phyloP scores from a whole-genome alignment of 305 asterid species.

The Plantago coronopus region DNA sequence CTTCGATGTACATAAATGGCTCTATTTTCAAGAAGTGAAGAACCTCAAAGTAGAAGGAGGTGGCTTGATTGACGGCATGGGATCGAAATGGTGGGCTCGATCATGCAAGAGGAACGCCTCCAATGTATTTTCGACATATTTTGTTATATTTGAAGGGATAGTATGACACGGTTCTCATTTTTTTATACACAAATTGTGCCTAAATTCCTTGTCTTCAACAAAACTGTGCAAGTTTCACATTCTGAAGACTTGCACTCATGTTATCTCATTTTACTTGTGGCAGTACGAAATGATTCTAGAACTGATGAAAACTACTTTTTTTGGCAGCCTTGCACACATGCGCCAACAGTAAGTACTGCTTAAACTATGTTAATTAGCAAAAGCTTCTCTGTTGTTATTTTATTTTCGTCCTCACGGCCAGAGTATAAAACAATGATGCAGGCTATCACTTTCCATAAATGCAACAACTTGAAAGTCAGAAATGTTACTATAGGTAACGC shows the following conservation, averaged over 20 bases:
- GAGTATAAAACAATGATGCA: slow-evolving; percentile 30
- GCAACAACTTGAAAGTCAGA: slow-evolving; percentile 61
- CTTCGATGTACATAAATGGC: slow-evolving; percentile 63
- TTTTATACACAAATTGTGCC: no score
- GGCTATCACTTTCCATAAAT: slow-evolving; percentile 80
- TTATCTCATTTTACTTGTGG: background rate
- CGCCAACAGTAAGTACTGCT: slow-evolving; percentile 70
- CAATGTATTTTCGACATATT: slow-evolving; percentile 40
- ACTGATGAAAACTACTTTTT: slow-evolving; percentile 17
- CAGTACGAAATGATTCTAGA: slow-evolving; percentile 19
- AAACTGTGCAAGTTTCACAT: no score
- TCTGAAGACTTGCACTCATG: background rate
- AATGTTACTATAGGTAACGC: slow-evolving; percentile 41
- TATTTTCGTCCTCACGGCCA: background rate
- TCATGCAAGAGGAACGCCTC: slow-evolving; percentile 76
- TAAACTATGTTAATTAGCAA: background rate
- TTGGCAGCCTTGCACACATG: slow-evolving; percentile 81
- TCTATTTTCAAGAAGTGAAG: slow-evolving; percentile 62
- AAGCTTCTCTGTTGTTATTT: background rate
- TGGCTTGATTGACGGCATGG: slow-evolving; percentile 68
- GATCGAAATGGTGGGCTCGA: slow-evolving; percentile 79
- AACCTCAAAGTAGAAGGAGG: slow-evolving; percentile 68
- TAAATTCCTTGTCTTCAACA: no score
- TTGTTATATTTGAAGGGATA: background rate
- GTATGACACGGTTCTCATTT: background rate